Evolutionary conservation across 441 rosid genomes (phyloP).

Genomic region (Aquilaria agallochum): DNA sequence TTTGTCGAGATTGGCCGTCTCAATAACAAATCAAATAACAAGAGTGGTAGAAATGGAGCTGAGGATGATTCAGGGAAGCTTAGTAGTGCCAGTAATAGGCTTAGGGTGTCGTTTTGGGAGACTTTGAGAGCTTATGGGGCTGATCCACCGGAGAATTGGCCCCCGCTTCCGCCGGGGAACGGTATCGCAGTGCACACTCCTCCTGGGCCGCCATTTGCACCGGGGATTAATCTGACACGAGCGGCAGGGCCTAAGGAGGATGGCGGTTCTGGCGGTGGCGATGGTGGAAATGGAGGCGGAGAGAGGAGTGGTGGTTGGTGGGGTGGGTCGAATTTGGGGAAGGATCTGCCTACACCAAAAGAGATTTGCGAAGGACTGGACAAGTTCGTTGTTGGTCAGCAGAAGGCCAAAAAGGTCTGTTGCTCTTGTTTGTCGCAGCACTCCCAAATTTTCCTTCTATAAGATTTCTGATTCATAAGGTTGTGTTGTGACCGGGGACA

Average conservation of each 20-base stretch:
- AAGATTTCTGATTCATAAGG: not conserved
- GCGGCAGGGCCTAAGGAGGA: conserved; percentile 35
- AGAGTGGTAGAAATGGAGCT: conserved; percentile 23
- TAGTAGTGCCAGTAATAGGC: conserved; percentile 21
- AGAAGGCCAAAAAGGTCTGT: conserved; percentile 72
- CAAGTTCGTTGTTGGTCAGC: conserved; percentile 84
- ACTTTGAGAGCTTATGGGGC: conserved; percentile 62
- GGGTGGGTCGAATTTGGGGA: conserved; percentile 90
- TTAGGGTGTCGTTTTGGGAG: conserved; percentile 68
- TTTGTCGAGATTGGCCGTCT: conserved; percentile 77
- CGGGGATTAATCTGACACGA: conserved; percentile 49
- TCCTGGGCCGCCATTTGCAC: conserved; percentile 73
- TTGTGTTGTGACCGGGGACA: conserved; percentile 14
- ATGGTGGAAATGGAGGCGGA: conserved; percentile 23
- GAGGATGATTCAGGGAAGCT: conserved; percentile 20
- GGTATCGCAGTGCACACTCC: conserved; percentile 62
- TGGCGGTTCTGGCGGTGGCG: conserved; percentile 26
- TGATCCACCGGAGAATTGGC: conserved; percentile 72
- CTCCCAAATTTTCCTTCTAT: not conserved
- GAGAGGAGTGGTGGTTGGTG: conserved; percentile 35
- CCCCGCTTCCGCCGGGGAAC: conserved; percentile 39
- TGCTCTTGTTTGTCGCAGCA: not conserved
- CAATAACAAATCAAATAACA: conserved; percentile 16
- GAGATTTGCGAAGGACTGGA: conserved; percentile 89
- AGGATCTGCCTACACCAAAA: conserved; percentile 88